Base-by-base conservation (phyloP, 2,329 filamentous ascomycete genomes). In the Alternaria dauci region DNA sequence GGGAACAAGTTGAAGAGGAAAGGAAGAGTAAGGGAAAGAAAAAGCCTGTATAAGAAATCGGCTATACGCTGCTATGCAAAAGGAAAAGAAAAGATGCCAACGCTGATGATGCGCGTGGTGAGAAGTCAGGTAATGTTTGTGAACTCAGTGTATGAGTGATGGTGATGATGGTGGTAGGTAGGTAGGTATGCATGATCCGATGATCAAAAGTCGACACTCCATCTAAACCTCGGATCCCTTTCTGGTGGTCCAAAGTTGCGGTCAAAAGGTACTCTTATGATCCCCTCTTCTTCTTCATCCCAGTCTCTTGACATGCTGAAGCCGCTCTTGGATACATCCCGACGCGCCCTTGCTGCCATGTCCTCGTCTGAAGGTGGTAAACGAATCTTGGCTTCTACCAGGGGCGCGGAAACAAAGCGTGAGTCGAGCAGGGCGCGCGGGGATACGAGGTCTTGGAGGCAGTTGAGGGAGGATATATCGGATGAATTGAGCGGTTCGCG, bases 161-260 rank as follows among this genome's bases (percentile, higher is more conserved):
- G 30, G 23, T 14, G 26, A 20, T 36, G 30, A 25, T 14, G 16
- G 23, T 16, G 25, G 46, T 50, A 26, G 46, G 32, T 41, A 41
- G 39, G 36, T 18, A 20, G 18, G 38, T 41, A 41, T n/a, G 39
- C 11, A 34, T 8, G 50, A 53, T 38, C 20, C 6, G 14, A 41
- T 6, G 14, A 41, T 48, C 55, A 82, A 54, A 81, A 78, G 58
- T 82, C 80, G 52, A 82, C 80, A 61, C 75, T 81, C 79, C 79
- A 81, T 55, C 79, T 62, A 62, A 79, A 71, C 41, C 70, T 69
- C 1, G 77, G 76, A 61, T 81, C 79, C 16, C 77, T 69, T 57
- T 73, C 73, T 9, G 62, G 72, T 54, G 62, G 71, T 42, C 73
- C 76, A 50, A 55, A 71, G 61, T 75, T 69, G 0, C 58, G 53